These are phyloP conservation scores for Chrysanthemum lavandulifolium DNA, from an alignment of 129 eudicot species.

Conservation along the genomic window DNA sequence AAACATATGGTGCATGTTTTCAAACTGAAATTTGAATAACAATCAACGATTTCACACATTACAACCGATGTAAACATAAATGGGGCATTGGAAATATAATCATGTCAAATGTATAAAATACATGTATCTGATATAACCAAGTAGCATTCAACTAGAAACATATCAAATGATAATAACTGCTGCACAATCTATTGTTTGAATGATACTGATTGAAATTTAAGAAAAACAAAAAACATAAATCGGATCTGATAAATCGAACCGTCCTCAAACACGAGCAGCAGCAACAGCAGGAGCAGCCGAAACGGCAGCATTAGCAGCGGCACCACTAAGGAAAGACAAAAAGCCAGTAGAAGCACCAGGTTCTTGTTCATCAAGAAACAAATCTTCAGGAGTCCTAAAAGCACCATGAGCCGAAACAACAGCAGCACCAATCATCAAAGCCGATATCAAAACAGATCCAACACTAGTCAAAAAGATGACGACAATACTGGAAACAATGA, in stretches of 20 bases:
- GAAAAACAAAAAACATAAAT: background rate
- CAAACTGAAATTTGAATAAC: too few species aligned
- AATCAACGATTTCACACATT: too few species aligned
- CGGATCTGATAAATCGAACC: background rate
- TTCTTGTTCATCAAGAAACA: constrained; percentile 5
- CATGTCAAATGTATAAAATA: too few species aligned
- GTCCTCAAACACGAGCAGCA: constrained; percentile 23
- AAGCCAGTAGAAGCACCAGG: constrained; percentile 10
- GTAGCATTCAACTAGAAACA: background rate
- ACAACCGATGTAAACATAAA: too few species aligned
- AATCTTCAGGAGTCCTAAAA: constrained; percentile 18
- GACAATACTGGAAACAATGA: constrained; percentile 12
- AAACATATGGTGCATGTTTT: too few species aligned
- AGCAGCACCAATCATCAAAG: constrained; percentile 8
- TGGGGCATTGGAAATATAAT: too few species aligned
- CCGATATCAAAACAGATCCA: constrained; percentile 15
- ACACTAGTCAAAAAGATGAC: constrained; percentile 9
- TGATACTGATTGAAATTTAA: background rate
- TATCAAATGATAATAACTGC: background rate
- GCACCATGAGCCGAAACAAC: constrained; percentile 14
- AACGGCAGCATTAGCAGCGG: constrained; percentile 49
- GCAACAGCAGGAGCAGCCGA: constrained; percentile 49
- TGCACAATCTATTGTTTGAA: background rate
- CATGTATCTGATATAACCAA: too few species aligned
- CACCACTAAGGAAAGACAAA: constrained; percentile 59